Evolutionary conservation across 176 grass and related monocot genomes (phyloP), one percentile per base, ranked within the genome.

Genomic region (Juncus inflexus): DNA sequence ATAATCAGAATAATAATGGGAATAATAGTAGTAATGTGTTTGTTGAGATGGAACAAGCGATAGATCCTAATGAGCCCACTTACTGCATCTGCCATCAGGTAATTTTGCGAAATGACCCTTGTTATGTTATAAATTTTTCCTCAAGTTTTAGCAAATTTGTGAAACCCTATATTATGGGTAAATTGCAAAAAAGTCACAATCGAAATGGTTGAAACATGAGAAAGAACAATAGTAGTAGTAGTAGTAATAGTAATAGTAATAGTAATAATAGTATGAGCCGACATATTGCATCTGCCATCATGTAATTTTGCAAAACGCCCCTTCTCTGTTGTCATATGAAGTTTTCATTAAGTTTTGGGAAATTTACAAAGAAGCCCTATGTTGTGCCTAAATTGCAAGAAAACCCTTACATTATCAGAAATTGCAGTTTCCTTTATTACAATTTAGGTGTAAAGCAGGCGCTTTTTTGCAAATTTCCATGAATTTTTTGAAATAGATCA

Each of bases 51-150:
- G 87, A 97, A 66, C 87, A 79, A 73, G 79, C 83, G 63, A 77
- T 97, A 50, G 88, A 97, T 74, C 92, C 92, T 35, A 89, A 97
- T 86, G 92, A 97, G 64, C 92, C 87, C 0, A 97, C 85, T 65
- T 97, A 97, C 52, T 97, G 92, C 72, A 90, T 97, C 79, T 97
- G 92, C 66, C 92, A 97, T 75, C 92, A 97, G 87, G 92, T 96
- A 58, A 51, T 11, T 37, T 80, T 28, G 19, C 19, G 19, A 28
- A 28, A 28, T 28, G 19, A 28, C 19, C 9, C 11, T 49, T 76
- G 50, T 69, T 73, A 55, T 50, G 58, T 77, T 7, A 65, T 42
- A 15, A 12, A 72, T 6, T 15, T 73, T 72, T 49, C 69, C 58
- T 67, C 14, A 52, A 42, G 54, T 60, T 57, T n/a, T 50, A 3